These are phyloP conservation scores for Phellinidium pouzarii DNA, from an alignment of 1,284 basidiomycete genomes.

Conservation along the genomic window DNA sequence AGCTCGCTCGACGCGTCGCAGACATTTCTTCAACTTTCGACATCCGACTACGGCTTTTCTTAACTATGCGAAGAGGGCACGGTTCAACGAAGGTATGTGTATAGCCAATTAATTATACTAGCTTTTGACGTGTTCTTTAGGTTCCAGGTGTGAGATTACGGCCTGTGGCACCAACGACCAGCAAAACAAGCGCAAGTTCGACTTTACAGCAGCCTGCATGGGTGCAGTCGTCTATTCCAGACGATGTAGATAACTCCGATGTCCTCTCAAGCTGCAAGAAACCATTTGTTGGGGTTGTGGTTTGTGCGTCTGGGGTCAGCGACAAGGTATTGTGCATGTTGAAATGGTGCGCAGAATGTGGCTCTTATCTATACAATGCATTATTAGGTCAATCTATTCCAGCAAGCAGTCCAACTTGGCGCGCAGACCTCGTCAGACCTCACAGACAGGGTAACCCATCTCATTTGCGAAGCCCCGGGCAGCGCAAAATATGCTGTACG, in stretches of 20 bases:
- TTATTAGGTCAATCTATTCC: conserved; percentile 55
- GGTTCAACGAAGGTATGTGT: conserved; percentile 37
- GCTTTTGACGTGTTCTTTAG: conserved; percentile 24
- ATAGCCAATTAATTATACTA: neutral
- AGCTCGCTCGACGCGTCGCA: neutral
- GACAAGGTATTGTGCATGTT: conserved; percentile 24
- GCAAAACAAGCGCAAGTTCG: conserved; percentile 25
- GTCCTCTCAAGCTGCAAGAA: conserved; percentile 13
- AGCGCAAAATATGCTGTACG: conserved; percentile 71
- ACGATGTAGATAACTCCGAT: conserved; percentile 21
- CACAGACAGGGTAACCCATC: conserved; percentile 75
- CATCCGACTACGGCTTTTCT: neutral
- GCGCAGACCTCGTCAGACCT: conserved; percentile 59
- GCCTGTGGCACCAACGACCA: conserved; percentile 46
- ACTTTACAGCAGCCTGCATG: conserved; percentile 25
- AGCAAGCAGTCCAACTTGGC: conserved; percentile 69
- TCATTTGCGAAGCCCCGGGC: conserved; percentile 62
- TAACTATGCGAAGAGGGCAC: conserved; percentile 19
- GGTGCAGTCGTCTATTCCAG: conserved; percentile 24
- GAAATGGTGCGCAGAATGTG: conserved; percentile 6
- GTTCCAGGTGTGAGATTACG: conserved; percentile 73
- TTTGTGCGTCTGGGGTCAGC: conserved; percentile 17
- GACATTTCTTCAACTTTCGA: neutral
- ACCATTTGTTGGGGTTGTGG: conserved; percentile 13
- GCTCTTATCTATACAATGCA: neutral